Evolutionary conservation across 140 eudicot genomes (phyloP).

Genomic region (Erigeron philadelphicus): DNA sequence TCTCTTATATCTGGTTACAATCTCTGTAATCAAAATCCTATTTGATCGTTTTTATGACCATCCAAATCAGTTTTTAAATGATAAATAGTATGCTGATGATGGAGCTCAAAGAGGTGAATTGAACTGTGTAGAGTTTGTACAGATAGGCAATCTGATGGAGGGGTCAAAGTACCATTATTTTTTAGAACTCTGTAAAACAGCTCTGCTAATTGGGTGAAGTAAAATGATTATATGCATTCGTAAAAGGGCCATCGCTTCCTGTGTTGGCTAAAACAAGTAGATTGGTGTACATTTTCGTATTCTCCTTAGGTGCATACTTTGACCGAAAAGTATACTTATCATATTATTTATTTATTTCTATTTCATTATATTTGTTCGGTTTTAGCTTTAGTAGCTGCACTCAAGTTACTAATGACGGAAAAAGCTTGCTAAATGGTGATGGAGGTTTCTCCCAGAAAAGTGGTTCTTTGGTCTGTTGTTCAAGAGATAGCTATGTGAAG

Average conservation of each 20-base stretch:
- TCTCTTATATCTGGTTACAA: slow-evolving; percentile 76
- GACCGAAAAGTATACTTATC: not conserved
- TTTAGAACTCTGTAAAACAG: slow-evolving; percentile 16
- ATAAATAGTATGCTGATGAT: slow-evolving; percentile 8
- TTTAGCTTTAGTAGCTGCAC: too few relatives aligned
- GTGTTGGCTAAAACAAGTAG: not conserved
- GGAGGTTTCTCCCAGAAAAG: too few relatives aligned
- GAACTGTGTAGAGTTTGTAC: slow-evolving; percentile 29
- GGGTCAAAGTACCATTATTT: slow-evolving; percentile 21
- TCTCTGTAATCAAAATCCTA: slow-evolving; percentile 52
- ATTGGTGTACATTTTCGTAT: too few relatives aligned
- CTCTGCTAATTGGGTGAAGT: not conserved
- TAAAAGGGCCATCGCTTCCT: not conserved
- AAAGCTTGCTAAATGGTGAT: too few relatives aligned
- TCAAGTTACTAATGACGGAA: too few relatives aligned
- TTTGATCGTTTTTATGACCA: slow-evolving; percentile 19
- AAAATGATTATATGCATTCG: slow-evolving; percentile 1
- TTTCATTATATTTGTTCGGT: too few relatives aligned
- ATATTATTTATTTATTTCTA: too few relatives aligned
- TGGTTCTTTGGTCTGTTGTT: too few relatives aligned
- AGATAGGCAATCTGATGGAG: slow-evolving; percentile 25
- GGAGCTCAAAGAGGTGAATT: slow-evolving; percentile 9
- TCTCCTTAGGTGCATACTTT: not conserved
- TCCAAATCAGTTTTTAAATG: not conserved
- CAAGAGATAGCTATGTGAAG: too few relatives aligned